These are phyloP conservation scores for Lepidium aucheri DNA, from an alignment of 345 rosid species.

Conservation along the genomic window DNA sequence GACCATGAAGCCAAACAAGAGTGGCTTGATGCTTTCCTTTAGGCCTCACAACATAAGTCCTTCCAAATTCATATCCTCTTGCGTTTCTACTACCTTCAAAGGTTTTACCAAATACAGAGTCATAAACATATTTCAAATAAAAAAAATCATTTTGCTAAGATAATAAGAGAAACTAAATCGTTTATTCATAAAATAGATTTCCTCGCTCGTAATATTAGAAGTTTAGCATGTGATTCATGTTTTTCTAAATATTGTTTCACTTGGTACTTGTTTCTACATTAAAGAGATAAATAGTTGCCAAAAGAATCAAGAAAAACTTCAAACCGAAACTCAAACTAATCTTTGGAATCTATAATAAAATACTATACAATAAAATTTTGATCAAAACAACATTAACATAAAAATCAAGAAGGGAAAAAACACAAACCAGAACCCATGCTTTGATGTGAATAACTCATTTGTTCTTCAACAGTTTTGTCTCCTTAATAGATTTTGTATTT, in stretches of 20 bases:
- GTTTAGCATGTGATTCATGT: no score
- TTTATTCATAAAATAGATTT: no score
- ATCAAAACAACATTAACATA: background rate
- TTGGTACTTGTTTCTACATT: no score
- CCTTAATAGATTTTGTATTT: background rate
- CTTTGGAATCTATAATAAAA: background rate
- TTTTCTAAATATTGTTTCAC: no score
- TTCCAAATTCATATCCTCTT: constrained; percentile 64
- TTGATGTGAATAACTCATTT: constrained; percentile 64
- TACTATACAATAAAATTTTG: background rate
- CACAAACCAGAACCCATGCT: constrained; percentile 66
- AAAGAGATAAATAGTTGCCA: no score
- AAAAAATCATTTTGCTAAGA: background rate
- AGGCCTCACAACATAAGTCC: constrained; percentile 73
- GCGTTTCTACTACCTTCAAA: constrained; percentile 49
- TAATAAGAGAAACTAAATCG: background rate
- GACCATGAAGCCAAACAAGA: constrained; percentile 72
- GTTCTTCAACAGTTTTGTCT: background rate
- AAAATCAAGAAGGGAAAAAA: background rate
- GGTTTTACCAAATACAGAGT: constrained; percentile 8
- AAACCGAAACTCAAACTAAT: background rate
- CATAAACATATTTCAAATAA: background rate
- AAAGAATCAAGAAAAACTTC: background rate
- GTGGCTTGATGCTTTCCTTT: constrained; percentile 76
- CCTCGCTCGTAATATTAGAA: no score